Evolutionary conservation across 2,329 filamentous ascomycete genomes (phyloP).

Genomic region (Phyllosticta paracitricarpa): DNA sequence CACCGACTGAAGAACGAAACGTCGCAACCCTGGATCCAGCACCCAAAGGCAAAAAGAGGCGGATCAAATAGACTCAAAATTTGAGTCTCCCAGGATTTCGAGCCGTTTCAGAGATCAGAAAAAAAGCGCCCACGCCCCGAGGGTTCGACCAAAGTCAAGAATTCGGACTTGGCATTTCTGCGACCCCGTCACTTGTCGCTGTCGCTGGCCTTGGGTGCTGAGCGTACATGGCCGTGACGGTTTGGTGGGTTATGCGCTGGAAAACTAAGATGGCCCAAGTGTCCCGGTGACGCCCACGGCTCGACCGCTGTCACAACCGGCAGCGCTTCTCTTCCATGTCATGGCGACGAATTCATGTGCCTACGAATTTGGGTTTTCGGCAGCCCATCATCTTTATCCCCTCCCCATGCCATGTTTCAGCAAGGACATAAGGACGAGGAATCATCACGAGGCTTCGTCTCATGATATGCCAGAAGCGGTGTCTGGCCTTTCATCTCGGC

Average conservation of each 20-base stretch:
- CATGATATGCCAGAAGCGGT: not conserved
- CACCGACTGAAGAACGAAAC: constrained; percentile 31
- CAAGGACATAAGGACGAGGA: not conserved
- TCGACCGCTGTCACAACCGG: not conserved
- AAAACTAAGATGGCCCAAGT: not conserved
- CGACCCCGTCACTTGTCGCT: too few species aligned
- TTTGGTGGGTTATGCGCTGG: not conserved
- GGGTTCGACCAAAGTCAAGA: not conserved
- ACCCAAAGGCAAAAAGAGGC: constrained; percentile 86
- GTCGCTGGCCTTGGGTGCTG: too few species aligned
- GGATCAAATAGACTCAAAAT: constrained; percentile 43
- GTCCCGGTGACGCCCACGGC: not conserved
- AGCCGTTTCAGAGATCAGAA: not conserved
- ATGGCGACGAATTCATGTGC: not conserved
- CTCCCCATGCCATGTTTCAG: not conserved
- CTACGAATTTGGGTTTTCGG: not conserved
- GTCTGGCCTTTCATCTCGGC: not conserved
- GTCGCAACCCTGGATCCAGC: constrained; percentile 67
- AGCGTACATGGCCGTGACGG: not conserved
- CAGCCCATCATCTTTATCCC: not conserved
- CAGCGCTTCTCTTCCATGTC: not conserved
- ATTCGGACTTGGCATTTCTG: too few species aligned
- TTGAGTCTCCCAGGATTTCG: not conserved
- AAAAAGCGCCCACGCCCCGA: not conserved
- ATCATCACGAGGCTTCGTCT: not conserved